Evolutionary conservation across 2,329 filamentous ascomycete species (phyloP).

Genomic region (Aspergillus aculeatus): DNA sequence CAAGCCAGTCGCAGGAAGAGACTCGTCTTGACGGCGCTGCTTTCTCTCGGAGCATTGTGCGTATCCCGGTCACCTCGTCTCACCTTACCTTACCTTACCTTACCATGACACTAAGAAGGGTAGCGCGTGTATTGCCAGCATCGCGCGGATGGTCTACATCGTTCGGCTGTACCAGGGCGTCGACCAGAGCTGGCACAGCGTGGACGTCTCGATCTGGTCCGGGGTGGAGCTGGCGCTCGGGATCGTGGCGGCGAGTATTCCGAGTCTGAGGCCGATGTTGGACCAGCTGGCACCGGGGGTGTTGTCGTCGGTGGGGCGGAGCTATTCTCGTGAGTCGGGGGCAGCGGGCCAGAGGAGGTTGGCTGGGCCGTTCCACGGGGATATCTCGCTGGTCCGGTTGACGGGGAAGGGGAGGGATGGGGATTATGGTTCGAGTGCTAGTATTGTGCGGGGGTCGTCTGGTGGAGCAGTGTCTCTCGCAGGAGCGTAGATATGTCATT

Average conservation of each 20-base stretch:
- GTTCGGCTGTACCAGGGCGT: constrained; percentile 11
- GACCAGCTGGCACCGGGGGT: background rate
- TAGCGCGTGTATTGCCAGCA: constrained; percentile 13
- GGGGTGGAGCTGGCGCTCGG: constrained; percentile 8
- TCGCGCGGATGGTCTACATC: constrained; percentile 14
- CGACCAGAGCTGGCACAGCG: constrained; percentile 13
- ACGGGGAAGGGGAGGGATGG: no score
- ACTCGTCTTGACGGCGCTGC: background rate
- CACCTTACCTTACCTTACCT: no score
- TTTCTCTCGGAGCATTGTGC: constrained; percentile 5
- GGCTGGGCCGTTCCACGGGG: no score
- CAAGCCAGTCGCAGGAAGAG: background rate
- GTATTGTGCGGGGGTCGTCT: no score
- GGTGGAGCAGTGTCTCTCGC: no score
- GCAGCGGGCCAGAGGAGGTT: no score
- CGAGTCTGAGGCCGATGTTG: background rate
- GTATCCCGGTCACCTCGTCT: background rate
- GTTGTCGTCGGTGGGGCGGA: background rate
- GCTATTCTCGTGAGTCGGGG: no score
- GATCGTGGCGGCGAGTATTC: constrained; percentile 6
- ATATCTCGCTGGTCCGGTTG: no score
- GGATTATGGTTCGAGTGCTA: no score
- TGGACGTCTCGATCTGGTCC: constrained; percentile 11
- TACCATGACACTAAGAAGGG: no score
- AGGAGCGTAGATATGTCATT: no score